Percentiles rank a stretch among this genome's conserved stretches.
Evolutionary conservation across 306 rosid genomes (phyloP).

Genomic region (Arachis stenosperma): DNA sequence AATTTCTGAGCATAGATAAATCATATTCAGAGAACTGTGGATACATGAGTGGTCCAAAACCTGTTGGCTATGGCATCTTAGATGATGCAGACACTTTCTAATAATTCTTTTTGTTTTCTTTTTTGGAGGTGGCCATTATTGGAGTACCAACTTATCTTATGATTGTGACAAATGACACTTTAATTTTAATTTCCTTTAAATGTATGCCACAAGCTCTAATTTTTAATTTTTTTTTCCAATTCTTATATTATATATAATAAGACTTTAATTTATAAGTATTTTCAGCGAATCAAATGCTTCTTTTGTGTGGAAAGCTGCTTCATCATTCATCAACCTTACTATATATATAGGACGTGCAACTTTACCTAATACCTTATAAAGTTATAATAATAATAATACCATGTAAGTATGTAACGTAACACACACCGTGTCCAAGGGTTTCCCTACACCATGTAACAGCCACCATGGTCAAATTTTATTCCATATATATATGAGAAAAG

Average conservation of each 20-base stretch:
- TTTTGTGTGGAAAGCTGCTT: slow-evolving; percentile 3
- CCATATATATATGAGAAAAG: no score
- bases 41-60: not conserved
- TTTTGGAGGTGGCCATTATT: not conserved
- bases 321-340: not conserved
- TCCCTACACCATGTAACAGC: not conserved
- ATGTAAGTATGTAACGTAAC: not conserved
- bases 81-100: not conserved
- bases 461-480: not conserved
- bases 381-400: not conserved
- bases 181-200: slow-evolving; percentile 6
- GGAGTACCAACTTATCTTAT: slow-evolving; percentile 4
- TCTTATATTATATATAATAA: not conserved
- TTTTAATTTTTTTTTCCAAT: not conserved
- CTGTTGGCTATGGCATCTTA: slow-evolving; percentile 1
- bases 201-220: not conserved
- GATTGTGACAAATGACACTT: not conserved
- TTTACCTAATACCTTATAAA: slow-evolving; percentile 31
- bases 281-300: slow-evolving; percentile 42
- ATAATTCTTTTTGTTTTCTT: not conserved
- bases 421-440: not conserved
- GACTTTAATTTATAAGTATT: not conserved
- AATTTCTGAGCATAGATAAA: not conserved
- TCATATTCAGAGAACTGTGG: not conserved
- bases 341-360: not conserved